Conservation (phyloP, 2,329 filamentous ascomycete genomes). For the Davidsoniella virescens region DNA sequence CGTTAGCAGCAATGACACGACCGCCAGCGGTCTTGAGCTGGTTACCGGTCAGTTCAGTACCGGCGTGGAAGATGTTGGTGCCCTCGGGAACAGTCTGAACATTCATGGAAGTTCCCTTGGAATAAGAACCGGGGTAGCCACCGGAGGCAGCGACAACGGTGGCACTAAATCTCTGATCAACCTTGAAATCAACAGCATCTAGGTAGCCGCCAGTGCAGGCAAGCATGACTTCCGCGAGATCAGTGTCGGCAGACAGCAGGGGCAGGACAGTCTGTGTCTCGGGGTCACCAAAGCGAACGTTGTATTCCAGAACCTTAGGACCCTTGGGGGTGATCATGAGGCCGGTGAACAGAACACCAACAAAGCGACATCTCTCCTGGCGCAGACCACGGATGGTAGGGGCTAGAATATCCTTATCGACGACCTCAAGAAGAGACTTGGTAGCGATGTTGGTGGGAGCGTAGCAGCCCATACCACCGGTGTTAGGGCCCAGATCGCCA, state of each 20-base stretch:
- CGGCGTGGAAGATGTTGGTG: slow-evolving; percentile 80
- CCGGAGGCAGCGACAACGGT: slow-evolving; percentile 90
- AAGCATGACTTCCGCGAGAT: slow-evolving; percentile 77
- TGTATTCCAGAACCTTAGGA: slow-evolving; percentile 78
- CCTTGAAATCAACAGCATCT: slow-evolving; percentile 48
- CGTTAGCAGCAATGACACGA: slow-evolving; percentile 84
- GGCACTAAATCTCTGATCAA: slow-evolving; percentile 57
- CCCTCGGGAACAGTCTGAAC: slow-evolving; percentile 30
- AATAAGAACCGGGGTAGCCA: slow-evolving; percentile 77
- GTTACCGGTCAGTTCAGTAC: slow-evolving; percentile 49
- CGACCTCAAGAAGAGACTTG: slow-evolving; percentile 54
- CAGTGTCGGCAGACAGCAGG: slow-evolving; percentile 59
- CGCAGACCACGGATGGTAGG: slow-evolving; percentile 83
- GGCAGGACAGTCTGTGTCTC: slow-evolving; percentile 79
- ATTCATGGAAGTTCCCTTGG: slow-evolving; percentile 52
- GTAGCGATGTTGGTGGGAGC: slow-evolving; percentile 73
- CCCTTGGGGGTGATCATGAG: slow-evolving; percentile 77
- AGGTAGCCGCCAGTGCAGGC: slow-evolving; percentile 67
- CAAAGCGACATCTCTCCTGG: slow-evolving; percentile 56
- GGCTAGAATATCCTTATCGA: slow-evolving; percentile 71
- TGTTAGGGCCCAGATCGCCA: slow-evolving; percentile 80
- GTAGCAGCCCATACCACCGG: slow-evolving; percentile 95
- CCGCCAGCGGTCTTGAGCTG: slow-evolving; percentile 67
- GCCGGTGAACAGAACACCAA: slow-evolving; percentile 72
- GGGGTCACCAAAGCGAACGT: slow-evolving; percentile 82